phyloP scores from a whole-genome alignment of 2,329 filamentous ascomycete species.

The Tolypocladium tundrense region DNA sequence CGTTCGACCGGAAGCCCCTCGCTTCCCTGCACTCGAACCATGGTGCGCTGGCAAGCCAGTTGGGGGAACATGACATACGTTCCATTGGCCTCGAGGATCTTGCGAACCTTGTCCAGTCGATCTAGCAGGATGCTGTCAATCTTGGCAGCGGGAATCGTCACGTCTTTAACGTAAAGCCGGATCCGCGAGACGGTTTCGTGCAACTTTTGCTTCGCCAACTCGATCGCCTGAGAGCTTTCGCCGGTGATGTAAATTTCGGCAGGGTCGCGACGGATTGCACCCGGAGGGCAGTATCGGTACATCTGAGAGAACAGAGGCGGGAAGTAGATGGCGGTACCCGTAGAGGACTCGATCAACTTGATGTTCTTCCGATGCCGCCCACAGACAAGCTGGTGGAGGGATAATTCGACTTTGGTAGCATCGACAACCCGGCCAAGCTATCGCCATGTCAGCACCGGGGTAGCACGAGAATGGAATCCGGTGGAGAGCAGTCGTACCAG shows the following conservation, averaged over 20 bases:
- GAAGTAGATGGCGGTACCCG: slow-evolving; percentile 96
- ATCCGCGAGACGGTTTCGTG: slow-evolving; percentile 74
- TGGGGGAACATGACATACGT: slow-evolving; percentile 90
- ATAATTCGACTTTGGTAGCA: slow-evolving; percentile 70
- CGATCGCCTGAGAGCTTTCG: slow-evolving; percentile 72
- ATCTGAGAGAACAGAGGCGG: slow-evolving; percentile 87
- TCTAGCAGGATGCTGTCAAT: slow-evolving; percentile 89
- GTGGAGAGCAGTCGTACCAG: slow-evolving; percentile 43
- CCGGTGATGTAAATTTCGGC: slow-evolving; percentile 94
- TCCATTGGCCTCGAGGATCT: slow-evolving; percentile 94
- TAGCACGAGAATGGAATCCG: not conserved
- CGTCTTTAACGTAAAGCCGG: slow-evolving; percentile 84
- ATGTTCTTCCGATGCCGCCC: slow-evolving; percentile 94
- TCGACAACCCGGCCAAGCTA: slow-evolving; percentile 68
- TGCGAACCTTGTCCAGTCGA: slow-evolving; percentile 89
- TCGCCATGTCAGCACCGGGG: slow-evolving; percentile 6
- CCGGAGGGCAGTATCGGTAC: slow-evolving; percentile 79
- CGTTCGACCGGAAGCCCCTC: slow-evolving; percentile 92
- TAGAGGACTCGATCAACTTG: slow-evolving; percentile 91
- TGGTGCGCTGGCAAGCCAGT: slow-evolving; percentile 72
- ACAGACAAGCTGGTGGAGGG: slow-evolving; percentile 84
- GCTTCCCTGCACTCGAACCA: slow-evolving; percentile 83
- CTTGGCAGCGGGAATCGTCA: slow-evolving; percentile 80
- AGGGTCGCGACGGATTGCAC: slow-evolving; percentile 70
- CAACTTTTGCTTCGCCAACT: slow-evolving; percentile 82